Conservation (phyloP, 2,329 filamentous ascomycete genomes). For the Calonectria pseudoturangicola region DNA sequence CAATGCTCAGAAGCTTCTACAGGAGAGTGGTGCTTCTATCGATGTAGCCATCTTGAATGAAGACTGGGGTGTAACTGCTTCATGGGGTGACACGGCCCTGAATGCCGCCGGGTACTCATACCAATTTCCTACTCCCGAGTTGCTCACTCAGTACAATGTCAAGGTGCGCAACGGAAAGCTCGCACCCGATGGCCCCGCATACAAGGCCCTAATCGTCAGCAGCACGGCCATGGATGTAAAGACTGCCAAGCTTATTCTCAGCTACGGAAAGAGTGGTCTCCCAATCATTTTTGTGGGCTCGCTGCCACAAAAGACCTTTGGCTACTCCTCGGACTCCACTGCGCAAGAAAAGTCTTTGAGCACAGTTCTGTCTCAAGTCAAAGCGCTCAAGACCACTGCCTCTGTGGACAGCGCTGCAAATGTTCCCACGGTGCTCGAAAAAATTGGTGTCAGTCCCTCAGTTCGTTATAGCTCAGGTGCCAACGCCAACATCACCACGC, state of each 20-base stretch:
- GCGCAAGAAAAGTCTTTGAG: background rate
- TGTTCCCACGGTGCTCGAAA: background rate
- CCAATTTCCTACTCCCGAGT: background rate
- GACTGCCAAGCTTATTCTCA: background rate
- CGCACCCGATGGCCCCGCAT: constrained; percentile 3
- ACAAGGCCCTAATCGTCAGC: background rate
- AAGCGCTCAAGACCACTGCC: background rate
- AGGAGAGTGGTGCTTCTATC: constrained; percentile 8
- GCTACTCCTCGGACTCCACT: background rate
- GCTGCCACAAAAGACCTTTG: background rate
- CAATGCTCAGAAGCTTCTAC: constrained; percentile 5
- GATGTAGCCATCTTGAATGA: constrained; percentile 12
- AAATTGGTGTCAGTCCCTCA: background rate
- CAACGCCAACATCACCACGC: background rate
- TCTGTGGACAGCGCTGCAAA: background rate
- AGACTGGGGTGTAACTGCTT: constrained; percentile 7
- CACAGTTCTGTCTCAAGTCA: background rate
- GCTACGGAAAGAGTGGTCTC: background rate
- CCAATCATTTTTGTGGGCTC: background rate
- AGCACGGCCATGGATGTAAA: constrained; percentile 9
- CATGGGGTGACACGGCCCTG: constrained; percentile 6
- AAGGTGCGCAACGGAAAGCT: background rate
- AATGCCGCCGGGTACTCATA: constrained; percentile 17
- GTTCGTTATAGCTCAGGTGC: background rate
- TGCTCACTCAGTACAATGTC: constrained; percentile 1